Conservation (phyloP, 208 protist species). For the Trypanosoma cruzi region DNA sequence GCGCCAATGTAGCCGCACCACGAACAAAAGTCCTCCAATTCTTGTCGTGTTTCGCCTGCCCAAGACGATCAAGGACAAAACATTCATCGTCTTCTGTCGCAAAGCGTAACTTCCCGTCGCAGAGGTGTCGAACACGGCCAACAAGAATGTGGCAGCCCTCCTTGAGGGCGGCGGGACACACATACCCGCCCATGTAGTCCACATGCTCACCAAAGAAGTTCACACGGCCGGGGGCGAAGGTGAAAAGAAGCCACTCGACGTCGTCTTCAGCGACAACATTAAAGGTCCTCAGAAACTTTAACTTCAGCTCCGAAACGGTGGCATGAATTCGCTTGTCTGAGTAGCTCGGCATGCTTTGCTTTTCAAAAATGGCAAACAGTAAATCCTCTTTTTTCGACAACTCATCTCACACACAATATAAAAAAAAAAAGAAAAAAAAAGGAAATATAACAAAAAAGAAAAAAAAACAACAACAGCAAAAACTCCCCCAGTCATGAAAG, state of each 20-base stretch:
- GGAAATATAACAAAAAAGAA: too few relatives aligned
- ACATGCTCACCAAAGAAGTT: slow-evolving; percentile 89
- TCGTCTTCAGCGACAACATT: slow-evolving; percentile 31
- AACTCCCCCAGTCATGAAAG: too few relatives aligned
- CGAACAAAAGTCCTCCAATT: slow-evolving; percentile 53
- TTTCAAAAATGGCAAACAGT: background rate
- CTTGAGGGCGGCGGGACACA: slow-evolving; percentile 51
- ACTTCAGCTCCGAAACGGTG: slow-evolving; percentile 50
- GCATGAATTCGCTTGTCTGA: slow-evolving; percentile 41
- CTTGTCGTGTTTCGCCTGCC: slow-evolving; percentile 38
- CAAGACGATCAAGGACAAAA: slow-evolving; percentile 39
- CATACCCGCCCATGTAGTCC: slow-evolving; percentile 80
- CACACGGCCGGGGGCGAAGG: slow-evolving; percentile 71
- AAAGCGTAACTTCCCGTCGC: slow-evolving; percentile 51
- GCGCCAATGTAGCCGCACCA: slow-evolving; percentile 41
- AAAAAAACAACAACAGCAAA: too few relatives aligned
- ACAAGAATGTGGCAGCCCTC: slow-evolving; percentile 65
- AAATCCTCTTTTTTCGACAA: too few relatives aligned
- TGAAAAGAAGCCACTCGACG: slow-evolving; percentile 60
- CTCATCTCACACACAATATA: too few relatives aligned
- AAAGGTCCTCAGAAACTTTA: slow-evolving; percentile 59
- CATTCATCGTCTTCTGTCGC: slow-evolving; percentile 37
- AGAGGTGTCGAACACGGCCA: slow-evolving; percentile 38
- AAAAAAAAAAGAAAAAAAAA: too few relatives aligned
- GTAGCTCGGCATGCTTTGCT: slow-evolving; percentile 36